Evolutionary conservation across 2,329 filamentous ascomycete genomes (phyloP).

Genomic region (Stylonectria norvegica): DNA sequence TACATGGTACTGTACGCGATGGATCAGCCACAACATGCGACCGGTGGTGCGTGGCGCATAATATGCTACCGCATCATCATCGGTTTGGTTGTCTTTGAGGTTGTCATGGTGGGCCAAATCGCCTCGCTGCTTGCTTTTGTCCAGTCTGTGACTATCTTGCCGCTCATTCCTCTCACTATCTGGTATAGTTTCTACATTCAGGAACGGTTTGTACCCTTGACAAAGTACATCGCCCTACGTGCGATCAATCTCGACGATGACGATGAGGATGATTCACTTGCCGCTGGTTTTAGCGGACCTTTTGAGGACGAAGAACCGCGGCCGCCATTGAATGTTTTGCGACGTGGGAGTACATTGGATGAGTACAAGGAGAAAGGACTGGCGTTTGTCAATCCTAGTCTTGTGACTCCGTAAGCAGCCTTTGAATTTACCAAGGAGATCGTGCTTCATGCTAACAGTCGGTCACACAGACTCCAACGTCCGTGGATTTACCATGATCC

Average conservation of each 20-base stretch:
- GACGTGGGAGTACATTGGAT: slow-evolving; percentile 64
- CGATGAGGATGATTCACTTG: slow-evolving; percentile 32
- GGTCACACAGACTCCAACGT: slow-evolving; percentile 55
- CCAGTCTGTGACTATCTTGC: slow-evolving; percentile 68
- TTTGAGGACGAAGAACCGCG: slow-evolving; percentile 38
- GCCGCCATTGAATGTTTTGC: slow-evolving; percentile 39
- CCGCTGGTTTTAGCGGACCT: slow-evolving; percentile 36
- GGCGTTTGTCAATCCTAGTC: slow-evolving; percentile 72
- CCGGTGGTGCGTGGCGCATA: slow-evolving; percentile 91
- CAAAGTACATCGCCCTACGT: slow-evolving; percentile 85
- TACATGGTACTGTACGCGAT: slow-evolving; percentile 98
- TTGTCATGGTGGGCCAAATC: slow-evolving; percentile 85
- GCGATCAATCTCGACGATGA: slow-evolving; percentile 66
- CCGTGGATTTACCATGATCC: slow-evolving; percentile 65
- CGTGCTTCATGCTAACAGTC: slow-evolving; percentile 15
- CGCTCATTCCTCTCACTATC: slow-evolving; percentile 73
- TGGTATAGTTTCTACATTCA: slow-evolving; percentile 88
- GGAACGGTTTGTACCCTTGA: slow-evolving; percentile 79
- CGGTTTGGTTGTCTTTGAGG: slow-evolving; percentile 82
- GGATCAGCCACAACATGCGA: slow-evolving; percentile 94
- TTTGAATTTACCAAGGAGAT: neutral
- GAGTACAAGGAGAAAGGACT: slow-evolving; percentile 68
- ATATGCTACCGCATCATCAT: slow-evolving; percentile 90
- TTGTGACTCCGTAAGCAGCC: slow-evolving; percentile 58
- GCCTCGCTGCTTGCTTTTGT: slow-evolving; percentile 71